phyloP scores from a whole-genome alignment of 805 yeast genomes.

The Lipomyces oligophaga region DNA sequence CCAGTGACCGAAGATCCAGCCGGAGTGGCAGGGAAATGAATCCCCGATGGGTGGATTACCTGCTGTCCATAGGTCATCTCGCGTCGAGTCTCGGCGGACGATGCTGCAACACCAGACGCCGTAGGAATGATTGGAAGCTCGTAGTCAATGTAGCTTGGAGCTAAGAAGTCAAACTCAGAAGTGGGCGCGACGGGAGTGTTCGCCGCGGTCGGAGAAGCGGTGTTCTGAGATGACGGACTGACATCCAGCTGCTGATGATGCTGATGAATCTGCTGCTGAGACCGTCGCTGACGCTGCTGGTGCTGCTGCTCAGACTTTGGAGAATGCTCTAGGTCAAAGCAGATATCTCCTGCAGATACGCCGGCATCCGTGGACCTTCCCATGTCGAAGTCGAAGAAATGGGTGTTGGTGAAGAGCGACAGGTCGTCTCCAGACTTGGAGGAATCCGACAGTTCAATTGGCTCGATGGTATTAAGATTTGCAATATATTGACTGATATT shows the following conservation, averaged over 20 bases:
- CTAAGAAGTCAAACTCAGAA: constrained; percentile 22
- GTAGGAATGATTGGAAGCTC: constrained; percentile 4
- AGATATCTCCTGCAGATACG: constrained; percentile 35
- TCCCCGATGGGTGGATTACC: constrained; percentile 1
- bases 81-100: constrained; percentile 6
- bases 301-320: constrained; percentile 1
- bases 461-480: constrained; percentile 36
- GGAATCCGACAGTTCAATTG: constrained; percentile 27
- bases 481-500: constrained; percentile 38
- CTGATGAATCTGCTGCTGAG: neutral
- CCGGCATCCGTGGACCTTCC: constrained; percentile 44
- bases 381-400: constrained; percentile 45
- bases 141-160: constrained; percentile 15
- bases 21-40: neutral
- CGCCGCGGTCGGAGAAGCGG: constrained; percentile 5
- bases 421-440: constrained; percentile 39
- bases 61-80: constrained; percentile 10
- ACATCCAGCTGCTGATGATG: too few species aligned
- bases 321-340: constrained; percentile 1
- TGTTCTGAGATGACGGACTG: too few species aligned
- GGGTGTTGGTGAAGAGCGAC: constrained; percentile 43
- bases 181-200: neutral
- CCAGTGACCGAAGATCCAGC: neutral
- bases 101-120: neutral
- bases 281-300: constrained; percentile 1